Percentiles rank a stretch among this genome's conserved stretches.
These are phyloP conservation scores for Penicillium alfredii DNA, from an alignment of 495 filamentous ascomycete genomes.

Conservation along the genomic window DNA sequence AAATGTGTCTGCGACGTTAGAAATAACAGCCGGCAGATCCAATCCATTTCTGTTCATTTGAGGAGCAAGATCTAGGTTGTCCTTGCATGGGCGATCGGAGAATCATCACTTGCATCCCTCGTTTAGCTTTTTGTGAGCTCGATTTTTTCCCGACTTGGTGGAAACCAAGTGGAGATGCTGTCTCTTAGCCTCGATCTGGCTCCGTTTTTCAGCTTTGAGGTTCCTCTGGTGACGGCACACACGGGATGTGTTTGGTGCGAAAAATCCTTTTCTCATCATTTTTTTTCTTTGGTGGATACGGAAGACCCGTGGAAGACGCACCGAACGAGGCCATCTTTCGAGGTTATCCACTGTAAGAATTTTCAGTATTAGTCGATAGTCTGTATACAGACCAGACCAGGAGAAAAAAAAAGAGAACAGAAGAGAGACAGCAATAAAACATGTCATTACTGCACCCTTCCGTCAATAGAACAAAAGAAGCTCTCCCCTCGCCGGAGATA, in stretches of 20 bases:
- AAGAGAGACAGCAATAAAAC: too few species aligned
- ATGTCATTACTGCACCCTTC: too few species aligned
- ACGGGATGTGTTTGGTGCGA: slow-evolving; percentile 19
- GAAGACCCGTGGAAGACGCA: slow-evolving; percentile 24
- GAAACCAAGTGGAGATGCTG: slow-evolving; percentile 6
- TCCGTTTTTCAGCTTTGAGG: slow-evolving; percentile 13
- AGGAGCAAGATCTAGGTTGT: slow-evolving; percentile 4
- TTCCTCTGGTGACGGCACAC: slow-evolving; percentile 9
- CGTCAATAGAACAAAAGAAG: too few species aligned
- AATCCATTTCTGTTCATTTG: slow-evolving; percentile 8
- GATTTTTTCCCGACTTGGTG: slow-evolving; percentile 24
- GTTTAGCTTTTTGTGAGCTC: slow-evolving; percentile 21
- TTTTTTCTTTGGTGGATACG: slow-evolving; percentile 10
- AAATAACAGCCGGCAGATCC: too few species aligned
- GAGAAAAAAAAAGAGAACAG: too few species aligned
- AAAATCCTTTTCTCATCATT: too few species aligned
- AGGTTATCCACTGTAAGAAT: too few species aligned
- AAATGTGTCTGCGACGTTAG: too few species aligned
- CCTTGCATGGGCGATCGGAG: slow-evolving; percentile 22
- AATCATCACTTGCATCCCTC: slow-evolving; percentile 25
- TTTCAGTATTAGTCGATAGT: too few species aligned
- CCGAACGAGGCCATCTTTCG: slow-evolving; percentile 6
- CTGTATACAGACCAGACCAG: too few species aligned
- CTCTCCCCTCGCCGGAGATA: slow-evolving; percentile 5
- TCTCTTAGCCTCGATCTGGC: slow-evolving; percentile 6